Conservation (phyloP, 257 asterid genomes). For the Perilla frutescens region DNA sequence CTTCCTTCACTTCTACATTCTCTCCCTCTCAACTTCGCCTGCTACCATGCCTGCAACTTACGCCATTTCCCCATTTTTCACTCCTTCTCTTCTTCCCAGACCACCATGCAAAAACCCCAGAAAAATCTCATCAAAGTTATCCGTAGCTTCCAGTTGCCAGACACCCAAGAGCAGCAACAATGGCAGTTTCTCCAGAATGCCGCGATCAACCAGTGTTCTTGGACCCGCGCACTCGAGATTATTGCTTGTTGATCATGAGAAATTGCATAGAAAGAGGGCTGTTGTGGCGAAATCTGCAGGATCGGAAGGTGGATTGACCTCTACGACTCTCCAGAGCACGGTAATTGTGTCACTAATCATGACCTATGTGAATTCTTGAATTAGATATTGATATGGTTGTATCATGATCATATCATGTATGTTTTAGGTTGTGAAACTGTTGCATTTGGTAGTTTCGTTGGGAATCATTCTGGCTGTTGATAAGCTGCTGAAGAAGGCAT, state of each 20-base stretch:
- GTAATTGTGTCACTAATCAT: conserved; percentile 35
- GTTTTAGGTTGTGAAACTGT: conserved; percentile 62
- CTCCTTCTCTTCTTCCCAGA: conserved; percentile 43
- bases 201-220: conserved; percentile 32
- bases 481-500: conserved; percentile 74
- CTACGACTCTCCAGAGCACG: conserved; percentile 53
- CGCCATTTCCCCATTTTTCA: conserved; percentile 44
- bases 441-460: conserved; percentile 84
- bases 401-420: not conserved
- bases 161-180: conserved; percentile 1
- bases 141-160: conserved; percentile 35
- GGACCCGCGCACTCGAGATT: conserved; percentile 24
- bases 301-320: conserved; percentile 50
- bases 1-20: conserved; percentile 33
- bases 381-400: not conserved
- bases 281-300: conserved; percentile 52
- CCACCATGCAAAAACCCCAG: conserved; percentile 28
- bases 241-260: conserved; percentile 35
- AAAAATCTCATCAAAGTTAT: conserved; percentile 30
- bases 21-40: conserved; percentile 32
- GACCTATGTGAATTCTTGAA: not conserved
- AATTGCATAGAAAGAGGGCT: conserved; percentile 33
- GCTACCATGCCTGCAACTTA: conserved; percentile 56
- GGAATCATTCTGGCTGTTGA: conserved; percentile 86
- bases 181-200: conserved; percentile 3